Conservation (phyloP, 495 filamentous ascomycete species). For the Bryoglossum gracile region DNA sequence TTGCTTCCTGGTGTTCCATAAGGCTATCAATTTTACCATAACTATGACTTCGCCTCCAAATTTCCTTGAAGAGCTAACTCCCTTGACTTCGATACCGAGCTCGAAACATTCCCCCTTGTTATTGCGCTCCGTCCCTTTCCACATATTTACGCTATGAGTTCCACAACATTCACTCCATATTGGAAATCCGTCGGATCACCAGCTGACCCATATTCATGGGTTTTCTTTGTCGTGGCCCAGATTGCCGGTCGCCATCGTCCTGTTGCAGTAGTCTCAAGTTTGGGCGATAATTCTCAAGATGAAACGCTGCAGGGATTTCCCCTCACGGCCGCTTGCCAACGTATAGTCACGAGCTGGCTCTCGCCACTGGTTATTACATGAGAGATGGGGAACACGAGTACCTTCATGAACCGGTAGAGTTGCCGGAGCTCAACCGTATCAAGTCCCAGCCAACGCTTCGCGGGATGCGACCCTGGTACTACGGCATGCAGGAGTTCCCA, state of each 20-base stretch:
- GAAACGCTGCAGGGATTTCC: conserved; percentile 9
- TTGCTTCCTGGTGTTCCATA: too few species aligned
- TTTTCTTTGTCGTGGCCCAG: conserved; percentile 17
- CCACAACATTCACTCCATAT: too few species aligned
- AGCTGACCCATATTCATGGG: too few species aligned
- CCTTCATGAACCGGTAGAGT: conserved; percentile 8
- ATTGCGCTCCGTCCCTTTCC: too few species aligned
- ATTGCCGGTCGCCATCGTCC: conserved; percentile 12
- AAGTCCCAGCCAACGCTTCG: not conserved
- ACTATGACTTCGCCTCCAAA: too few species aligned
- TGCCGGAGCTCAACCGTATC: conserved; percentile 12
- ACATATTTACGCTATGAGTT: too few species aligned
- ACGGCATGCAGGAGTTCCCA: conserved; percentile 11
- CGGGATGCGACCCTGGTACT: conserved; percentile 5
- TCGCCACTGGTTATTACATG: conserved; percentile 13
- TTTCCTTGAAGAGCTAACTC: too few species aligned
- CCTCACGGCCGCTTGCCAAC: conserved; percentile 10
- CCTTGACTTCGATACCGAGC: too few species aligned
- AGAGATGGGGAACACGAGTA: conserved; percentile 3
- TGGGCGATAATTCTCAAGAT: not conserved
- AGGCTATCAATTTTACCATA: too few species aligned
- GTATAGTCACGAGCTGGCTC: conserved; percentile 15
- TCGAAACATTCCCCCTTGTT: too few species aligned
- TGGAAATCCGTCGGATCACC: too few species aligned
- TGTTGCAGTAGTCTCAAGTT: conserved; percentile 12